Evolutionary conservation across 2,329 filamentous ascomycete genomes (phyloP), one percentile per base, ranked within the genome.

Genomic region (Xylariaceae sp.): DNA sequence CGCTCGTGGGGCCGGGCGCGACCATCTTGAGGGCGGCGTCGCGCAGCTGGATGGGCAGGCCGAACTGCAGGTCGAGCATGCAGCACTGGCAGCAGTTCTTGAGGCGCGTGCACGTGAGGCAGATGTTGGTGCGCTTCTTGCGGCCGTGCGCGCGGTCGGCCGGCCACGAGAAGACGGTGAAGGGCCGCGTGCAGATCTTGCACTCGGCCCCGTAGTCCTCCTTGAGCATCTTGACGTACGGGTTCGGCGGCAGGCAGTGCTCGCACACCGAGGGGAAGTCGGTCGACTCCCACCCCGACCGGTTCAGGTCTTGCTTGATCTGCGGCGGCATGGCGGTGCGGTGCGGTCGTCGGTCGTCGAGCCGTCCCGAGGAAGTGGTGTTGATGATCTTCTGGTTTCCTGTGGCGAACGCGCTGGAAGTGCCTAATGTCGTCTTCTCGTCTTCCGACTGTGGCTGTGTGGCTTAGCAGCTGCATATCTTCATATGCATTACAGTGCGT

Each of bases 51-150:
- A 98, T 94, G 9, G 92, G 92, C 18, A 98, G 70, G 16, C 92
- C 93, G 54, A 96, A 98, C 10, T 86, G 90, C 39, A 98, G 67
- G 70, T 98, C 92, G 33, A 98, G 80, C 87, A 96, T 96, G 68
- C 92, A 98, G 64, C 83, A 90, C 67, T 98, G 92, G 56, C 92
- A 98, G 67, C 92, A 96, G 67, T 98, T 98, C 65, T 98, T 98
- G 46, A 96, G 72, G 28, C 92, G 83, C 15, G 92, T 90, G 67
- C 92, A 98, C 25, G 92, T 98, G 16, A 98, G 71, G 60, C 92
- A 98, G 52, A 96, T 93, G 51, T 86, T 94, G 35, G 90, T 96
- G 46, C 85, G 81, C 64, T 93, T 94, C 59, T 90, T 89, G 42
- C 89, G 84, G 17, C 88, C 79, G 43, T 77, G 72, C 3, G 89